Evolutionary conservation across 2,329 filamentous ascomycete species (phyloP).

Genomic region (Cytospora piceae): DNA sequence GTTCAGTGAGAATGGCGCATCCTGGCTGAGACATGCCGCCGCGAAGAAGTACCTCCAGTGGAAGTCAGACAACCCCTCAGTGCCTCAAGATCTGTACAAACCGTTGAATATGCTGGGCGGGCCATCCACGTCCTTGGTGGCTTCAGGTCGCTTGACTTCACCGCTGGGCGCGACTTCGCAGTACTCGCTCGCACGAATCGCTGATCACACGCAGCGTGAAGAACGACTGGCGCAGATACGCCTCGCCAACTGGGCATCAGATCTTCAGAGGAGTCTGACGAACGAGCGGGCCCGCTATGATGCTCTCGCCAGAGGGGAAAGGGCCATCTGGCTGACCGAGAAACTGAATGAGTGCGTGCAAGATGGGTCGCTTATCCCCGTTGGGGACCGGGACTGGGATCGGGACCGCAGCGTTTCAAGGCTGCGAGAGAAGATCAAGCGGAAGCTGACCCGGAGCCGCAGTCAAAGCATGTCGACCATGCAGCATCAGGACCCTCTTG

Average conservation of each 20-base stretch:
- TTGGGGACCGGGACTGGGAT: conserved; percentile 33
- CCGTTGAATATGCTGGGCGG: conserved; percentile 37
- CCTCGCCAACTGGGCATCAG: conserved; percentile 79
- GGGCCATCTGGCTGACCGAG: conserved; percentile 71
- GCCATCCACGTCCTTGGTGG: conserved; percentile 20
- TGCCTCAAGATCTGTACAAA: conserved; percentile 42
- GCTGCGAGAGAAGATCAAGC: conserved; percentile 14
- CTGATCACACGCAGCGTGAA: conserved; percentile 45
- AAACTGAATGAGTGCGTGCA: conserved; percentile 67
- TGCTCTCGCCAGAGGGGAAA: conserved; percentile 62
- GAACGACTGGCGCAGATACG: conserved; percentile 54
- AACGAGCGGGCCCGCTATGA: conserved; percentile 75
- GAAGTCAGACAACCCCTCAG: conserved; percentile 47
- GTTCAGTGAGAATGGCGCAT: conserved; percentile 76
- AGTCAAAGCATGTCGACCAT: conserved; percentile 26
- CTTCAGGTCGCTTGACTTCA: conserved; percentile 30
- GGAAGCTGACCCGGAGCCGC: conserved; percentile 4
- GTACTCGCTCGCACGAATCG: conserved; percentile 64
- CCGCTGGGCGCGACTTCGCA: conserved; percentile 43
- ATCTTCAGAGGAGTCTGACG: conserved; percentile 75
- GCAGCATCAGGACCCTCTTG: conserved; percentile 73
- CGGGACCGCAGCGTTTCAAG: conserved; percentile 22
- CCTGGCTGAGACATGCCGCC: conserved; percentile 80
- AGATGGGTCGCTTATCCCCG: conserved; percentile 64
- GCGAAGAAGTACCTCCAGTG: conserved; percentile 81